Evolutionary conservation across 805 yeast genomes (phyloP).

Genomic region (Priceomyces fermenticarens): DNA sequence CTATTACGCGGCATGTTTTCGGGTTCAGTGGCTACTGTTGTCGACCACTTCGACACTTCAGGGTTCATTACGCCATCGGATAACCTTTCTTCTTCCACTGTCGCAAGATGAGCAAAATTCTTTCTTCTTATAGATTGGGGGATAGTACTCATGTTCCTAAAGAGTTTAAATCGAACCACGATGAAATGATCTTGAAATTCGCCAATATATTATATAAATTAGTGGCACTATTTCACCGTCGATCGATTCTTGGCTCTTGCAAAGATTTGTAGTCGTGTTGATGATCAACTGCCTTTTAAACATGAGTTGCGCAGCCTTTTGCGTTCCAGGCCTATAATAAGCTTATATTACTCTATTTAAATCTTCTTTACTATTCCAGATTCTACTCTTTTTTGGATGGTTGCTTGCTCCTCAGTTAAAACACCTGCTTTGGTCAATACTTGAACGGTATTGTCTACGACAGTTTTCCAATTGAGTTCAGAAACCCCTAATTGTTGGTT

Average conservation of each 20-base stretch:
- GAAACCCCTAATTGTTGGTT: conserved; percentile 35
- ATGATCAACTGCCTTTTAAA: no score
- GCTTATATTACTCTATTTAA: neutral
- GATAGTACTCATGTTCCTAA: neutral
- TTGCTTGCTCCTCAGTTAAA: conserved; percentile 26
- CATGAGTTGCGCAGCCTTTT: no score
- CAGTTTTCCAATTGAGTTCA: conserved; percentile 46
- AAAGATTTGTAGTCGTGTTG: no score
- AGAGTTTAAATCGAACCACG: neutral
- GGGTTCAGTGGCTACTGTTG: conserved; percentile 2
- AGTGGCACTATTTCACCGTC: no score
- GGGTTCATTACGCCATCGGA: conserved; percentile 8
- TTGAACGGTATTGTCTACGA: conserved; percentile 53
- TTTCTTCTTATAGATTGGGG: conserved; percentile 2
- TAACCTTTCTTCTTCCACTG: conserved; percentile 8
- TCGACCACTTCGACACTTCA: conserved; percentile 6
- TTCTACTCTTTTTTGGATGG: conserved; percentile 24
- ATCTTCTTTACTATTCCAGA: conserved; percentile 13
- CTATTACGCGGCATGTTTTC: conserved; percentile 22
- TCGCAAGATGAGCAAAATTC: conserved; percentile 4
- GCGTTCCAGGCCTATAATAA: no score
- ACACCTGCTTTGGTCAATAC: conserved; percentile 68
- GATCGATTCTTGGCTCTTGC: no score
- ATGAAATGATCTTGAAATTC: no score
- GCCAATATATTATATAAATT: no score